These are phyloP conservation scores for Fabrea salina DNA, from an alignment of 169 alveolate species.

Conservation along the genomic window DNA sequence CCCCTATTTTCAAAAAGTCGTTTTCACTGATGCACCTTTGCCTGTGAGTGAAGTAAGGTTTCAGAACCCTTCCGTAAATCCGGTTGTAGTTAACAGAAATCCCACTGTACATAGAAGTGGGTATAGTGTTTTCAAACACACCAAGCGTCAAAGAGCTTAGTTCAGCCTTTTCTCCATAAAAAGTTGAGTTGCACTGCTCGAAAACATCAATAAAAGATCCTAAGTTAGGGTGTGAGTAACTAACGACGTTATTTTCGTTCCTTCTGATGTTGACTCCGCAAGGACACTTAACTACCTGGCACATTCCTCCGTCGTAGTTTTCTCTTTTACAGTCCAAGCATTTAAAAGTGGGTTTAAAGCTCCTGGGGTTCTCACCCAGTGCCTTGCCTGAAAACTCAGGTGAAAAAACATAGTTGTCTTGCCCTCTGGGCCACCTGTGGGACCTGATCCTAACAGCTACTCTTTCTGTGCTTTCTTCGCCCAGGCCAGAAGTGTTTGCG, in stretches of 20 bases:
- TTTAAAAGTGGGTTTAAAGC: not conserved
- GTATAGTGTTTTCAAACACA: not conserved
- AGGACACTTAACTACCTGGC: not conserved
- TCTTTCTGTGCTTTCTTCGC: too few species aligned
- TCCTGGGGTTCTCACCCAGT: not conserved
- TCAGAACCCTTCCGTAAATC: not conserved
- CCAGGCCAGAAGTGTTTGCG: too few species aligned
- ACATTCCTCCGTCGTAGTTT: not conserved
- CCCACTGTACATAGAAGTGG: not conserved
- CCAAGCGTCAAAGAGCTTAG: not conserved
- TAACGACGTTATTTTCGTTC: not conserved
- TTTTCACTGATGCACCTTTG: not conserved
- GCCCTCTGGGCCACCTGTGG: too few species aligned
- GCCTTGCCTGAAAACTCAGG: too few species aligned
- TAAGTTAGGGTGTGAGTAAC: not conserved
- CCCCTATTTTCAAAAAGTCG: not conserved
- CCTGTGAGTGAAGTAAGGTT: not conserved
- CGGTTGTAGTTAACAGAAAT: not conserved
- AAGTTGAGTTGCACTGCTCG: not conserved
- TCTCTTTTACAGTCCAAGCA: slow-evolving; percentile 9
- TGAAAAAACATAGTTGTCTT: too few species aligned
- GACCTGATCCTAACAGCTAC: too few species aligned
- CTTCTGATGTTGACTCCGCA: not conserved
- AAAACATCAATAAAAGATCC: not conserved
- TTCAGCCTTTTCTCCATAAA: not conserved